Conservation (phyloP, 345 rosid genomes). For the Gossypium ekmanianum region DNA sequence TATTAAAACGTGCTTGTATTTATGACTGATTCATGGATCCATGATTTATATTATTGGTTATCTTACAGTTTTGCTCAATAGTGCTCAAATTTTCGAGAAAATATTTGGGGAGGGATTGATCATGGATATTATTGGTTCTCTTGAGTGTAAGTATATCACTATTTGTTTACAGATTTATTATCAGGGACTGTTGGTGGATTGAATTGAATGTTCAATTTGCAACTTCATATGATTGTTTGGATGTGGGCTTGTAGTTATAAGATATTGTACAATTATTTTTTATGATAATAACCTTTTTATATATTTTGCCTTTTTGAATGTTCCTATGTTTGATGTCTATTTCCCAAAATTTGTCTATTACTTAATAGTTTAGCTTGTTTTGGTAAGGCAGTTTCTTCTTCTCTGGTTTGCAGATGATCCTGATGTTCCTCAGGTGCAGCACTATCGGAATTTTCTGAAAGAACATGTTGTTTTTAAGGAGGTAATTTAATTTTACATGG, state of each 20-base stretch:
- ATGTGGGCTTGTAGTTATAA: not conserved
- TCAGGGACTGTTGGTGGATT: not conserved
- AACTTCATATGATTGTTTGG: not conserved
- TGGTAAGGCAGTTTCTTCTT: not conserved
- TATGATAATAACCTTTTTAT: not conserved
- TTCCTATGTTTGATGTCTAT: not conserved
- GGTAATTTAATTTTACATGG: slow-evolving; percentile 39
- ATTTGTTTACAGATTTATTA: not conserved
- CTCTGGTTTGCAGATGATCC: slow-evolving; percentile 68
- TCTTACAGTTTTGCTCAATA: slow-evolving; percentile 75
- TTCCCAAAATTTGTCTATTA: not conserved
- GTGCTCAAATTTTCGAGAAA: slow-evolving; percentile 71
- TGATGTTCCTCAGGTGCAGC: slow-evolving; percentile 51
- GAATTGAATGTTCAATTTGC: slow-evolving; percentile 4
- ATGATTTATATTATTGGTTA: slow-evolving; percentile 23
- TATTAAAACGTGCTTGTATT: slow-evolving; percentile 12
- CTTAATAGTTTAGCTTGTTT: not conserved
- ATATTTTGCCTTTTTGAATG: not conserved
- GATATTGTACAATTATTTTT: not conserved
- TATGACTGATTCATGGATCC: slow-evolving; percentile 16
- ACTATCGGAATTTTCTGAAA: slow-evolving; percentile 67
- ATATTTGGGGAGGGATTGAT: slow-evolving; percentile 78
- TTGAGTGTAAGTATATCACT: slow-evolving; percentile 67
- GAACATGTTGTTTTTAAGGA: slow-evolving; percentile 81
- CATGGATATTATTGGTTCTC: slow-evolving; percentile 84